Evolutionary conservation across 2,329 filamentous ascomycete genomes (phyloP), one percentile per base, ranked within the genome.

Genomic region (Fusarium burgessii): DNA sequence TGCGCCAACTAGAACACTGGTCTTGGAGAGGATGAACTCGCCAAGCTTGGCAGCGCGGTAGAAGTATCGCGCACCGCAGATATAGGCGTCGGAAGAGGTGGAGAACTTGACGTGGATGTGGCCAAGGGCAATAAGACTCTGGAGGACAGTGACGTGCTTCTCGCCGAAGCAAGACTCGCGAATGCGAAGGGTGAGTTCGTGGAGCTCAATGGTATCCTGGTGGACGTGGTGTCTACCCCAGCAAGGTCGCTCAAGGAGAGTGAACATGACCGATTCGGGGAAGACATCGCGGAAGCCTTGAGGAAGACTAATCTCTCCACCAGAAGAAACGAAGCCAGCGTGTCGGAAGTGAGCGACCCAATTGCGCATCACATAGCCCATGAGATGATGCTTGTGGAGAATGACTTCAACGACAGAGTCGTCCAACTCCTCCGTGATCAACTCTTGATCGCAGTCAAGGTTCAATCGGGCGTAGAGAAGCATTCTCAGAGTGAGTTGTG

Each of bases 301-400:
- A 8, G 76, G 72, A 18, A 82, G 52, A 4, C 61, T 59, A 6
- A 82, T 60, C 27, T 78, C 70, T 9, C 76, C 79, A 17, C 76
- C 75, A 0, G 70, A 41, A 5, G 68, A 72, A n/a, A 77, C 67
- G 3, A 80, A 72, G 1, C 79, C 78, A 1, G 81, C 81, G 6
- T 73, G 67, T 10, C 76, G 75, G 68, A 83, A 79, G 67, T 83
- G 81, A 3, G 72, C 41, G 23, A 79, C 66, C 82, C 81, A 83
- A 68, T 80, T 76, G 7, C 70, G 66, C 59, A 82, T 75, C 43
- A 79, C 77, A 50, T 82, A 82, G 12, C 76, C 70, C 13, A 82
- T 72, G 10, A 82, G 71, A 5, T 70, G 71, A 43, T 82, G 74
- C 7, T 73, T 70, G 12, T 68, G 55, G 20, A 82, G 74, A 3